phyloP scores from a whole-genome alignment of 208 protist species.

The Herpetomonas samuelpessoai region DNA sequence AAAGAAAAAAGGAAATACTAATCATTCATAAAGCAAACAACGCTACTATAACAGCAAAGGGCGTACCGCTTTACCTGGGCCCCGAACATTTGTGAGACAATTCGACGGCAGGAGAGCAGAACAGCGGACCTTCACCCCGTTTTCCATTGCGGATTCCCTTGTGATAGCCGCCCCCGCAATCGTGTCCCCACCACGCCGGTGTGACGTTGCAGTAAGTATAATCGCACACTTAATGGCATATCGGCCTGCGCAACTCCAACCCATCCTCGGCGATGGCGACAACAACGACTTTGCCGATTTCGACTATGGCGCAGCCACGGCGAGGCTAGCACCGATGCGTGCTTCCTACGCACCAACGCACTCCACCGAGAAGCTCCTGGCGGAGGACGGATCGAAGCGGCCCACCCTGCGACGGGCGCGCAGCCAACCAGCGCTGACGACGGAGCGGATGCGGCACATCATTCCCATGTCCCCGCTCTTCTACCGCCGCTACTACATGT shows the following conservation, averaged over 20 bases:
- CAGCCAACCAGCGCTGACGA: conserved; percentile 30
- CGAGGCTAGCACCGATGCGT: conserved; percentile 13
- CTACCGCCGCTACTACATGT: conserved; percentile 44
- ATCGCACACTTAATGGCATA: too few species aligned
- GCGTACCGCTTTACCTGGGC: too few species aligned
- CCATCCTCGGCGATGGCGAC: neutral
- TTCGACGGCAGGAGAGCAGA: too few species aligned
- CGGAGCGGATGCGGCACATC: conserved; percentile 14
- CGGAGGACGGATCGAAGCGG: neutral
- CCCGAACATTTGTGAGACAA: too few species aligned
- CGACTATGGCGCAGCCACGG: neutral
- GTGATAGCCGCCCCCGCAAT: too few species aligned
- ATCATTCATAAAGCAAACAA: too few species aligned
- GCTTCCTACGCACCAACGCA: conserved; percentile 20
- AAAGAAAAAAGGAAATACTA: too few species aligned
- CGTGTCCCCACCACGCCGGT: too few species aligned
- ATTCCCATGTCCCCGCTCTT: conserved; percentile 47
- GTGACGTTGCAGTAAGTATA: too few species aligned
- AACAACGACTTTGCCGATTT: neutral
- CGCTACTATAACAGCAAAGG: too few species aligned
- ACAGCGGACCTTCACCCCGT: too few species aligned
- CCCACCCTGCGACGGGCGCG: conserved; percentile 22
- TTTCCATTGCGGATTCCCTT: too few species aligned
- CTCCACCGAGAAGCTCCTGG: neutral
- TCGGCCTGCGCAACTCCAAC: neutral